A percentile compares a stretch with the other conserved stretches of the same genome.
These are phyloP conservation scores for Steccherinum ochraceum DNA, from an alignment of 768 basidiomycete genomes.

Conservation along the genomic window DNA sequence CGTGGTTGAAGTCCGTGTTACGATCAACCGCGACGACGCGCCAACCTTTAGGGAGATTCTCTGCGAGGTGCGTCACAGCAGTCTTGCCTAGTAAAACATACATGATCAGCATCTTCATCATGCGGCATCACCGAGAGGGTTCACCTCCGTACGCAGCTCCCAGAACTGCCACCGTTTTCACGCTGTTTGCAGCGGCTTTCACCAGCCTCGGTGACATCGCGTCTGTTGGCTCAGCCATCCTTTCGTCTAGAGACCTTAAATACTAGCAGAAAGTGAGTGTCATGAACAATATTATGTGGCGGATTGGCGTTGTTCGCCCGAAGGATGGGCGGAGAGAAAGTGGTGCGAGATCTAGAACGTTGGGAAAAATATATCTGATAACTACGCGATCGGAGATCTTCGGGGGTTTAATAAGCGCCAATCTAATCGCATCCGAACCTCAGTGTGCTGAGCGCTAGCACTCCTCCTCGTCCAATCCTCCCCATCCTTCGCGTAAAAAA, in stretches of 20 bases:
- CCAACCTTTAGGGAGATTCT: constrained; percentile 44
- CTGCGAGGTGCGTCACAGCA: constrained; percentile 43
- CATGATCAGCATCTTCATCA: not conserved
- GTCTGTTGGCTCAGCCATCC: not conserved
- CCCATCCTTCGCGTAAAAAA: too few relatives aligned
- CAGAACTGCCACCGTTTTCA: constrained; percentile 47
- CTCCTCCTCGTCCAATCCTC: too few relatives aligned
- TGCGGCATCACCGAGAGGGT: constrained; percentile 11
- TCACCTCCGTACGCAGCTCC: constrained; percentile 53
- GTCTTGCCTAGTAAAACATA: constrained; percentile 25
- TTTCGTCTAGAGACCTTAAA: not conserved
- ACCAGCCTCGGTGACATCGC: not conserved
- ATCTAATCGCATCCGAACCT: too few relatives aligned
- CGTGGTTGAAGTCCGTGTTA: constrained; percentile 40
- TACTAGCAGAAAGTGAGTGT: not conserved
- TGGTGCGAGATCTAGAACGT: too few relatives aligned
- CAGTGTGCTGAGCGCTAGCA: too few relatives aligned
- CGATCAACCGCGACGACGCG: constrained; percentile 52
- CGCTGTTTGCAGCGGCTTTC: constrained; percentile 24
- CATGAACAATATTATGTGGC: not conserved
- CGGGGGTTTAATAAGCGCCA: too few relatives aligned
- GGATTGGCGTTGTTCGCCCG: not conserved
- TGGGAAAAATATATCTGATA: too few relatives aligned
- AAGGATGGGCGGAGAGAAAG: too few relatives aligned
- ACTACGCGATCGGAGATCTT: too few relatives aligned